Evolutionary conservation across 305 asterid genomes (phyloP), one percentile per base, ranked within the genome.

Genomic region (Plantago coronopus): DNA sequence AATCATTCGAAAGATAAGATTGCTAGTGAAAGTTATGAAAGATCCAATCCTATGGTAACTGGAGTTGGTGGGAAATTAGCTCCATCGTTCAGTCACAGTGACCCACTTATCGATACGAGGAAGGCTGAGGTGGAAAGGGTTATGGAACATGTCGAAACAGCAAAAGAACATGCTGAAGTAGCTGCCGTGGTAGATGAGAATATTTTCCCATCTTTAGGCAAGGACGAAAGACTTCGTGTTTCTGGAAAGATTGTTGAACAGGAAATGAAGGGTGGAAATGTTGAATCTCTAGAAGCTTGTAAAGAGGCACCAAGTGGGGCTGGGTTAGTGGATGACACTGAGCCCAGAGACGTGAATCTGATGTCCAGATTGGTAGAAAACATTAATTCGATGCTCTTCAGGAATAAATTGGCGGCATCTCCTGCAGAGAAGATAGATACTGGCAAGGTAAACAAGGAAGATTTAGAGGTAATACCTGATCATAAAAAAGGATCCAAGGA

Each of bases 281-380:
- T 71, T 69, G 83, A 60, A 70, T 71, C 51, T 44, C 65, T 70
- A 61, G 80, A 77, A 73, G 75, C 64, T 61, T 51, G 40, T 71
- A 72, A 61, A 59, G 78, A 59, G 71, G 72, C 54, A 21, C 48
- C 40, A 13, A 69, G 65, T 74, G 66, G 57, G 74, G 38, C 78
- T 55, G 83, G 76, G 62, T 61, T 71, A 63, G 71, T 55, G 51
- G 73, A 69, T 63, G 68, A 65, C 47, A 74, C 55, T 46, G 82
- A 79, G 68, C 50, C 68, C 68, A 65, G 68, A 63, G 48, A 68
- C 69, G 68, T 57, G 45, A 74, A 73, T 29, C 61, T 67, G 71
- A 78, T 71, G 62, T 76, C 78, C 67, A 81, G 64, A 62, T 70
- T 69, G 59, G 76, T 69, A 43, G 86, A 70, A 53, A 76, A 65